Base-by-base conservation (phyloP, 768 basidiomycete genomes). In the Imleria badia region DNA sequence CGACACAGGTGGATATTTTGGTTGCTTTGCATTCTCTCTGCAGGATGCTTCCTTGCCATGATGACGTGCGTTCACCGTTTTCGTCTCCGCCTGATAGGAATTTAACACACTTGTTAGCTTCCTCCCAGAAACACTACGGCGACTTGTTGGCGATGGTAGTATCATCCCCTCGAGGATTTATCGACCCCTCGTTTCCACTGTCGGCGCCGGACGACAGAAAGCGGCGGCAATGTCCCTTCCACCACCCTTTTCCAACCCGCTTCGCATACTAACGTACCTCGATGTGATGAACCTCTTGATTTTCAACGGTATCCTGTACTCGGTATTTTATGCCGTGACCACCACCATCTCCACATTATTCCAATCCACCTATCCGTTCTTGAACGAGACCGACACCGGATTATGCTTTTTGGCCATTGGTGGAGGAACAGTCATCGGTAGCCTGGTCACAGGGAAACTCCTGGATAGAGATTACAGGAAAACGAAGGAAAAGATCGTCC, bases 321-420 rank as follows among this genome's bases (percentile, higher is more conserved):
- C 78, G 5, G 73, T 86, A 7, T 82, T 84, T 55, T 74, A 81
- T 73, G 66, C 70, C 59, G 62, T 81, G 70, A 66, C 71, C 51
- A 62, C 75, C 51, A 76, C 75, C 20, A 64, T 74, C 73, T 71
- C 86, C 64, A 75, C 83, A 60, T 62, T 87, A 62, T 73, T 79
- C 78, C 70, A 74, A 56, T 51, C 66, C 9, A 68, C 64, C 30
- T 94, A 80, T 73, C 79, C 76, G 9, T 77, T 61, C 55, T 71
- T 82, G 45, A 72, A 63, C 56, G 76, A 77, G 60, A 71, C 77
- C 10, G 73, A 81, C 26, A 73, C 89, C 31, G 92, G 92, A 3
- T 70, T 94, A 6, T 92, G 88, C 67, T 94, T 86, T 73, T 72
- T 94, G 50, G 81, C 84, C 2, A 79, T 87, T 47, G 93, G 91